Evolutionary conservation across 2,329 filamentous ascomycete genomes (phyloP), one percentile per base, ranked within the genome.

Genomic region (Delphinella strobiligena): DNA sequence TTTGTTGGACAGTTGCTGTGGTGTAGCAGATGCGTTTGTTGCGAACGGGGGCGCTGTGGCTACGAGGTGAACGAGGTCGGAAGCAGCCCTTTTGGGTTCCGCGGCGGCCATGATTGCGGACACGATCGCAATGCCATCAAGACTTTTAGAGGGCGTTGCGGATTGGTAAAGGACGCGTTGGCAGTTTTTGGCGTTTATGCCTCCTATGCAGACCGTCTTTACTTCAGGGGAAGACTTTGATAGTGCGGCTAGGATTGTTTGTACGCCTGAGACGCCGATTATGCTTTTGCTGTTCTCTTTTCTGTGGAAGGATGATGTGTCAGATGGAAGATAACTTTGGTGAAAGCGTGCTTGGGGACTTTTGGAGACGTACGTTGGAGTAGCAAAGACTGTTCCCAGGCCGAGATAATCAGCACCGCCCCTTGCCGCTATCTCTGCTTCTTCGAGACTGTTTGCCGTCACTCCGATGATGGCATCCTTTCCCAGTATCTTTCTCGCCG

Each of bases 401-500:
- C 89, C 91, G 4, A 96, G 68, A 60, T 96, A 96, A 59, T 91
- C 78, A 19, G 88, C 87, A n/a, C 86, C 86, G 37, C 72, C 74
- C 37, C 72, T 64, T 43, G 82, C 80, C 1, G 88, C 89, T 40
- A 62, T 66, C 35, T 78, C 60, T 3, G 86, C 84, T 63, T 96
- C 83, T 5, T 78, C 72, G 16, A 76, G 58, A 4, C 75, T 82
- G 42, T 78, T 82, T n/a, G 83, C 83, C 5, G 84, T 93, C 24
- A 93, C 82, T 16, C 91, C 89, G 45, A 96, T 87, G 52, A 94
- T 89, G 38, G 84, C 80, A 48, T 79, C 68, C 1, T 74, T 63
- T 0, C 87, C 87, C 0, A 96, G 72, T 2, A 95, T 61, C 16
- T 63, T 68, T 42, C 84, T 80, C 2, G 87, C 88, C 30, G 72